Conservation (phyloP, 768 basidiomycete species). For the Hypholoma sublateritium region DNA sequence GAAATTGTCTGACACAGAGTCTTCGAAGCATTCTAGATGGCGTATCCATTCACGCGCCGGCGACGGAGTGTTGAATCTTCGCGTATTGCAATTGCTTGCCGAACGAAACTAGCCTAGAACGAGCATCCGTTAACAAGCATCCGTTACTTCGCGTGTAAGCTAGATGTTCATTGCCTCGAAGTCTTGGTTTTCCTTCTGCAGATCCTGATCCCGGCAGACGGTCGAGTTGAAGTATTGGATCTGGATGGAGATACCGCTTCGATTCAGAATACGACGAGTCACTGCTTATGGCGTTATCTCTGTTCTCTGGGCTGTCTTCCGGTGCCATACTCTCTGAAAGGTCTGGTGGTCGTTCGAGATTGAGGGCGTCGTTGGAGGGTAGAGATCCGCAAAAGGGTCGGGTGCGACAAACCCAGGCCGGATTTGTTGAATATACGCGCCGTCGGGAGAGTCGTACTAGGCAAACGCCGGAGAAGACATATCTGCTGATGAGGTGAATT, state of each 20-base stretch:
- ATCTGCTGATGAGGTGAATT: background rate
- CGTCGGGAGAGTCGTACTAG: conserved; percentile 14
- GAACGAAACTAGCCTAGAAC: conserved; percentile 4
- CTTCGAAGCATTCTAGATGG: conserved; percentile 25
- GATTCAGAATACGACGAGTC: background rate
- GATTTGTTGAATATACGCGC: conserved; percentile 23
- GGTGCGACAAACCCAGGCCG: conserved; percentile 4
- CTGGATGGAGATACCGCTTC: background rate
- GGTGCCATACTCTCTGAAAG: background rate
- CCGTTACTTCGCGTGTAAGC: conserved; percentile 12
- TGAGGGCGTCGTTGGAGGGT: background rate
- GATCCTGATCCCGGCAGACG: background rate
- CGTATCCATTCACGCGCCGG: conserved; percentile 38
- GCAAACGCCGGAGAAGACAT: conserved; percentile 8
- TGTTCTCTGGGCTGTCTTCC: background rate
- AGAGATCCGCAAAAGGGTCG: background rate
- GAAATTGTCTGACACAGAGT: background rate
- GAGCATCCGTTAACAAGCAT: too few species aligned
- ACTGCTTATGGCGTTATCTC: background rate
- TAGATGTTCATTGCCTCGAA: conserved; percentile 7
- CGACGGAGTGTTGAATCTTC: conserved; percentile 18
- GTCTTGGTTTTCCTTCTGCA: conserved; percentile 10
- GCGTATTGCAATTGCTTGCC: conserved; percentile 1
- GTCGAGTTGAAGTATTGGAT: conserved; percentile 1
- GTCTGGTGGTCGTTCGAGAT: background rate